Conservation (phyloP, 2,329 filamentous ascomycete genomes). For the Neofusicoccum ribis region DNA sequence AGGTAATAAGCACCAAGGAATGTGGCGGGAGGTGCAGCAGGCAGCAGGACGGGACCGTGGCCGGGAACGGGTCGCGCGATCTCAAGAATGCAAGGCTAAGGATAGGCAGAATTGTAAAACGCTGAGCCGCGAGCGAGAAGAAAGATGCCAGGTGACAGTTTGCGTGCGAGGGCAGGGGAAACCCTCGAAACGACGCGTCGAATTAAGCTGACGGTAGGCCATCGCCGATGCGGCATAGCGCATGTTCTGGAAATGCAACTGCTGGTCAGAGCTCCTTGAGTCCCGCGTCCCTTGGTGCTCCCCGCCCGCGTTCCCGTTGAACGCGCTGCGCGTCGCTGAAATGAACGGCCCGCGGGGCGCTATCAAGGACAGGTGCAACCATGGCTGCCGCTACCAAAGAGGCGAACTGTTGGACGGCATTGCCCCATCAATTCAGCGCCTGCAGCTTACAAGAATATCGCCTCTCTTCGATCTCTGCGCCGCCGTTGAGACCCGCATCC, state of each 20-base stretch:
- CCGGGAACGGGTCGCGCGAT: neutral
- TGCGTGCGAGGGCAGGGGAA: constrained; percentile 10
- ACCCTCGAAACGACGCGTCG: constrained; percentile 15
- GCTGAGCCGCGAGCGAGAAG: neutral
- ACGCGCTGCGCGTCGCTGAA: neutral
- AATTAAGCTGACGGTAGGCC: constrained; percentile 12
- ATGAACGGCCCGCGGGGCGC: neutral
- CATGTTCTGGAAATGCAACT: neutral
- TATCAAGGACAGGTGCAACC: neutral
- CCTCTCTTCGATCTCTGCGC: neutral
- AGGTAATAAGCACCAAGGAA: constrained; percentile 8
- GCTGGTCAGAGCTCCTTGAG: constrained; percentile 6
- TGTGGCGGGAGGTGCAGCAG: constrained; percentile 2
- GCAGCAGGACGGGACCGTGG: neutral
- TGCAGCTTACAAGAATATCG: neutral
- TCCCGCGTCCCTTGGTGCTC: too few species aligned
- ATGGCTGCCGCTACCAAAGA: neutral
- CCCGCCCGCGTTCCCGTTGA: neutral
- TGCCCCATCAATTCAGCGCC: neutral
- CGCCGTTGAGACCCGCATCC: neutral
- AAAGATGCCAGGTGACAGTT: constrained; percentile 15
- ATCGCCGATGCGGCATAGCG: neutral
- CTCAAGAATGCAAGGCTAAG: constrained; percentile 11
- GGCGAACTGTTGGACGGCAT: neutral
- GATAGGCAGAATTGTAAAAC: constrained; percentile 9